A percentile compares a stretch with the other conserved stretches of the same genome.
These are phyloP conservation scores for Sequoia sempervirens DNA, from an alignment of 75 land plant genomes.

Conservation along the genomic window DNA sequence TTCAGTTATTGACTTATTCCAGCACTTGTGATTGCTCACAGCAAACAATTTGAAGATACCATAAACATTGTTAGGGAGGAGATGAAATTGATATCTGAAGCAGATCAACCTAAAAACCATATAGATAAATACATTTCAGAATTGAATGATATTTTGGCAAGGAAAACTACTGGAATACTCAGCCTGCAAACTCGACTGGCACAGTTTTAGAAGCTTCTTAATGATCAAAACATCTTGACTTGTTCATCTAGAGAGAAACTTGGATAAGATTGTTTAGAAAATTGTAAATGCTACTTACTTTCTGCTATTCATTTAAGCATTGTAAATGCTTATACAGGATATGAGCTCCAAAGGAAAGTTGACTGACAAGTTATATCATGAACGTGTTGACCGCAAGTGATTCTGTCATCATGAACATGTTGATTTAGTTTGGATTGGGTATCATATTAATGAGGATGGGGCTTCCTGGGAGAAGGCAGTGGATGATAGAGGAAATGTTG, in stretches of 20 bases:
- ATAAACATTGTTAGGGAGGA: conserved; percentile 94
- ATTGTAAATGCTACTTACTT: background rate
- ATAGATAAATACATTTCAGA: conserved; percentile 73
- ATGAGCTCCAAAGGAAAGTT: background rate
- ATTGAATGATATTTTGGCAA: conserved; percentile 71
- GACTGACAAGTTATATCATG: background rate
- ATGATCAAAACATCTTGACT: conserved; percentile 74
- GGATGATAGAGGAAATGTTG: background rate
- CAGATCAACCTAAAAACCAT: conserved; percentile 90
- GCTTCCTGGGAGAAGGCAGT: background rate
- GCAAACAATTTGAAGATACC: conserved; percentile 89
- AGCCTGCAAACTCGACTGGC: conserved; percentile 74
- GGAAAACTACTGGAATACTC: conserved; percentile 79
- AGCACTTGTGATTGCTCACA: conserved; percentile 81
- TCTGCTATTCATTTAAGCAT: background rate
- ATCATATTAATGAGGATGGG: background rate
- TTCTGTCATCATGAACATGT: background rate
- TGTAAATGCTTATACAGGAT: background rate
- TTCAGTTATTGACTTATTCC: no score
- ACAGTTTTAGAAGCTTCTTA: conserved; percentile 65
- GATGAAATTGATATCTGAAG: conserved; percentile 86
- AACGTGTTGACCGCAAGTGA: background rate
- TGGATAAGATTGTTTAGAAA: background rate
- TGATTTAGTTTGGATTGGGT: background rate
- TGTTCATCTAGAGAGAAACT: conserved; percentile 17